A percentile compares a stretch with the other conserved stretches of the same genome.
These are phyloP conservation scores for Paspalum vaginatum DNA, from an alignment of 176 grass and related monocot genomes.

Conservation along the genomic window DNA sequence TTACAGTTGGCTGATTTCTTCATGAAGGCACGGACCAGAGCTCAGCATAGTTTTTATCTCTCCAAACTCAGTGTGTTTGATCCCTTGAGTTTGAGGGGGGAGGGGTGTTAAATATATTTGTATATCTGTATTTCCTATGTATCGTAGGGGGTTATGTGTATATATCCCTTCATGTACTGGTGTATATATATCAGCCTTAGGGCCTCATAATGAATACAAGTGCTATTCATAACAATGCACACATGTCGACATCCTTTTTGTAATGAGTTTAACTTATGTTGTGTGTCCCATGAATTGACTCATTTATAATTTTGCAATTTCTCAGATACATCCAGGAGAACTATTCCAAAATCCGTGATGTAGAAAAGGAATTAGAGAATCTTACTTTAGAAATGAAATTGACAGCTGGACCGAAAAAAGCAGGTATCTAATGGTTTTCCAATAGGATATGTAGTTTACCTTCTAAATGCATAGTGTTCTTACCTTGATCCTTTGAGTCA, in stretches of 20 bases:
- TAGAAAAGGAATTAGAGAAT: conserved; percentile 86
- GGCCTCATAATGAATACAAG: no score
- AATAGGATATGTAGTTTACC: conserved; percentile 18
- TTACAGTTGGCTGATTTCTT: no score
- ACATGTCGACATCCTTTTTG: conserved; percentile 5
- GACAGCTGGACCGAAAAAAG: conserved; percentile 97
- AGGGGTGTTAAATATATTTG: no score
- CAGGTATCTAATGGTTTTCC: conserved; percentile 54
- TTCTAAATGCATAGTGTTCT: conserved; percentile 27
- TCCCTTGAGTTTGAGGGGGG: no score
- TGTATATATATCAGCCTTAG: no score
- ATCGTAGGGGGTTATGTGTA: no score
- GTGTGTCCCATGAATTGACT: conserved; percentile 6
- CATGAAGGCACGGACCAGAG: no score
- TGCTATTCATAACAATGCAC: no score
- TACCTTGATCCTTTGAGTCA: background rate
- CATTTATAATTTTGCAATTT: background rate
- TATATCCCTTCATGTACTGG: no score
- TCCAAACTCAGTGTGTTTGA: no score
- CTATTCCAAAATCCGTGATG: conserved; percentile 96
- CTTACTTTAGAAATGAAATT: conserved; percentile 89
- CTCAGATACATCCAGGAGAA: conserved; percentile 95
- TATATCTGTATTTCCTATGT: no score
- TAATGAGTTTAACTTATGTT: background rate
- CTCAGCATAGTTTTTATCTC: no score